Evolutionary conservation across 2,329 filamentous ascomycete genomes (phyloP), one percentile per base, ranked within the genome.

Genomic region (Cercospora sp.): DNA sequence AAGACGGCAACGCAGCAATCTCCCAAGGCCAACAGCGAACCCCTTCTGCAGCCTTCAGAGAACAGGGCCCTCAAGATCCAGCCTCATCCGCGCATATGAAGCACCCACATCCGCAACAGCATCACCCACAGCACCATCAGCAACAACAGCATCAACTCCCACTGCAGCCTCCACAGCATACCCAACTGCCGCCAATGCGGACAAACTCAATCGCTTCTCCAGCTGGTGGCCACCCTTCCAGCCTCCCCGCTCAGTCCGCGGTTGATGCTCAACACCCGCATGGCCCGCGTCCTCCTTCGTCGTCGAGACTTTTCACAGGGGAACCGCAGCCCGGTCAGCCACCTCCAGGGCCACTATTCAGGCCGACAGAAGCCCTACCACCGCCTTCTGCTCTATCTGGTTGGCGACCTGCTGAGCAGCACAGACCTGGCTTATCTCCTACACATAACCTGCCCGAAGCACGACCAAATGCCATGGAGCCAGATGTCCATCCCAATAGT

Each of bases 351-450:
- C 40, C 60, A 18, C 67, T 53, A n/a, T 65, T 68, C 45, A 65
- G 71, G 18, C 58, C 70, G n/a, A 66, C 62, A 18, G 71, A 73
- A 28, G 20, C 69, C 36, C 64, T 74, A 18, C 74, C 74, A 20
- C 72, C 73, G 6, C 73, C 76, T 3, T 67, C 74, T 20, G 66
- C 74, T 13, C 48, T 75, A 1, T 72, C 74, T 26, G 69, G 71
- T 30, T 77, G 77, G 77, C 73, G 75, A 26, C 73, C 75, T 48
- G 73, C 72, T 61, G 74, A 75, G 12, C 62, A 74, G 1, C 68
- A 70, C 23, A 68, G 72, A 33, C 69, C 63, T 12, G 63, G 60
- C 42, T 65, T 58, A 30, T 68, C 71, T 60, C 68, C 73, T 57
- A 64, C 69, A 58, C 66, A 68, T 45, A 66, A 69, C 31, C 66